Base-by-base conservation (phyloP, 2,329 filamentous ascomycete species). In the Aureobasidium sp. region DNA sequence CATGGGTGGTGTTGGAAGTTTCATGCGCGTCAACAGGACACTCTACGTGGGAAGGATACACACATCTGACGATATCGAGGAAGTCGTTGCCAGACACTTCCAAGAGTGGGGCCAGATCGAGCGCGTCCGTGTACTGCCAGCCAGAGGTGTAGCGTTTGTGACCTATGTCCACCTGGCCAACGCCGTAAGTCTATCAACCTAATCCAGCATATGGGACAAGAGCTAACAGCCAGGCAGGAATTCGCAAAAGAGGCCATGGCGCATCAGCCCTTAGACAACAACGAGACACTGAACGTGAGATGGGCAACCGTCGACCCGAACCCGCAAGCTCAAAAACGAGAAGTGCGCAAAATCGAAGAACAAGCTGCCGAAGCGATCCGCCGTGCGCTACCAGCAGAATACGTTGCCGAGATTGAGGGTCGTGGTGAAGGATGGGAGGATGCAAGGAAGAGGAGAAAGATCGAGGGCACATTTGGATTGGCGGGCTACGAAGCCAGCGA, bases 271-370 rank as follows among this genome's bases (percentile, higher is more conserved):
- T 79, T 99, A 32, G 94, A 99, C 69, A 88, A 97, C 73, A 87
- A 85, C 65, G 94, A 99, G 76, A 87, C 97, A 27, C 78, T 99
- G 30, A 99, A 99, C 74, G 92, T 99, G 51, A 83, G 95, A 65
- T 99, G 94, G 94, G 94, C 94, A 44, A 99, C 94, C 0, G 89
- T 91, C 7, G 94, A 99, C 71, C 94, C 94, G 1, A 99, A 99
- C 68, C 94, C 94, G 0, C 87, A 94, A 79, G 91, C 93, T 2
- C 91, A 96, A 73, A 95, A 95, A 66, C 83, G 95, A 63, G 94
- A 99, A 75, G 93, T 89, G 2, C 82, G 88, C 42, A 82, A 88
- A 42, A 88, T 99, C 63, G 94, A 99, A 72, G 94, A 99, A 71
- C 94, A 99, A 73, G 94, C 94, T 2, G 94, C 94, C 0, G 94